Percentiles rank a stretch among this genome's conserved stretches.
Evolutionary conservation across 768 basidiomycete species (phyloP).

Genomic region (Dioszegia aurantiaca): DNA sequence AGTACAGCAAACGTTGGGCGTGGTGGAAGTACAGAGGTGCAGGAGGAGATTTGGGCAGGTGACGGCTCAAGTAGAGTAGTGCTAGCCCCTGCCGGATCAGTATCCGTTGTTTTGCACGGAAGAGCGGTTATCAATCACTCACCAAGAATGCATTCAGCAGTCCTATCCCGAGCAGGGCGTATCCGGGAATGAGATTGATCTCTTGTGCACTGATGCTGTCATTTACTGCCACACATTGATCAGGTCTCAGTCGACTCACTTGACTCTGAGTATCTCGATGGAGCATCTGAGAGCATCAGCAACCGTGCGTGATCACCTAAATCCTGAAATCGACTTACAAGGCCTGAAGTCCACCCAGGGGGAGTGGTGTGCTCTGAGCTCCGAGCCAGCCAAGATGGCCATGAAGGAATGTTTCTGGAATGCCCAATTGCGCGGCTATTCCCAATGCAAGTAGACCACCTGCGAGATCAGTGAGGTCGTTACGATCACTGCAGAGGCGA

Average conservation of each 20-base stretch:
- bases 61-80: slow-evolving; percentile 23
- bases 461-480: slow-evolving; percentile 1
- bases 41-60: slow-evolving; percentile 30
- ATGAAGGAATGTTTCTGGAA: slow-evolving; percentile 35
- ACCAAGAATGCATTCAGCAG: slow-evolving; percentile 26
- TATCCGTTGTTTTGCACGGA: not conserved
- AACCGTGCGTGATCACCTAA: not conserved
- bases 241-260: slow-evolving; percentile 18
- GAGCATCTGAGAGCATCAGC: slow-evolving; percentile 10
- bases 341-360: slow-evolving; percentile 24
- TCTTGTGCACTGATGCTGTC: slow-evolving; percentile 17
- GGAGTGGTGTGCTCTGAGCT: slow-evolving; percentile 35
- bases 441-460: slow-evolving; percentile 12
- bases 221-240: not conserved
- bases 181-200: slow-evolving; percentile 25
- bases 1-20: slow-evolving; percentile 24
- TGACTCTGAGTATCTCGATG: slow-evolving; percentile 26
- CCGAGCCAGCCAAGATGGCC: slow-evolving; percentile 32
- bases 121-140: no score
- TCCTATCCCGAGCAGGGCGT: slow-evolving; percentile 28
- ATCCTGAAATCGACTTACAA: slow-evolving; percentile 28
- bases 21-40: slow-evolving; percentile 35
- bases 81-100: slow-evolving; percentile 19
- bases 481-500: not conserved
- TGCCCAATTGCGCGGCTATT: slow-evolving; percentile 27